Evolutionary conservation across 441 rosid species (phyloP).

Genomic region (Adansonia gregorii): DNA sequence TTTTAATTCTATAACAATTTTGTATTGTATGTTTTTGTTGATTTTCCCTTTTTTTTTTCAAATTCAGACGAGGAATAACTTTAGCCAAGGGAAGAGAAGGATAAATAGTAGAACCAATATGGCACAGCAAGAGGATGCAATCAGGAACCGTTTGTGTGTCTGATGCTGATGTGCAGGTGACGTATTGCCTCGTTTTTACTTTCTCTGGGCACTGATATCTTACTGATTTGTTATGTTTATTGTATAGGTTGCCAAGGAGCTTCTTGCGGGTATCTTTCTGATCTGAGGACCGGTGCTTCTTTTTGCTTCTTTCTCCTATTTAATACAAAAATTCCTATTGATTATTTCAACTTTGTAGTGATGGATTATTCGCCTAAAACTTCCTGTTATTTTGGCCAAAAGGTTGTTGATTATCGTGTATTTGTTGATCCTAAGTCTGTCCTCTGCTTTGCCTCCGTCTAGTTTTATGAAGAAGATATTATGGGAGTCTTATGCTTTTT

Average conservation of each 20-base stretch:
- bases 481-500: conserved; percentile 11
- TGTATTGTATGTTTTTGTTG: conserved; percentile 6
- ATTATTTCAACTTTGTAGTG: neutral
- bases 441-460: conserved; percentile 86
- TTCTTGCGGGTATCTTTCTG: conserved; percentile 83
- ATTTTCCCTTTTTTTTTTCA: neutral
- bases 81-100: conserved; percentile 67
- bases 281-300: conserved; percentile 78
- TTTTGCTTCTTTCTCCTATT: conserved; percentile 17
- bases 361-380: conserved; percentile 15
- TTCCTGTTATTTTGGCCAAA: conserved; percentile 26
- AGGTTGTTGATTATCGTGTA: conserved; percentile 94
- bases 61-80: conserved; percentile 64
- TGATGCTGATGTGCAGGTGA: conserved; percentile 86
- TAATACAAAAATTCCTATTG: conserved; percentile 2
- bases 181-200: conserved; percentile 12
- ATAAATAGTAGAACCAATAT: conserved; percentile 70
- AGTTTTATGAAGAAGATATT: conserved; percentile 85
- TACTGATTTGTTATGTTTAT: conserved; percentile 18
- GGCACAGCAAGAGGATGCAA: conserved; percentile 87
- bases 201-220: conserved; percentile 16
- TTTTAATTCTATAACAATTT: conserved; percentile 1
- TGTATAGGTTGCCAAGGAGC: conserved; percentile 85
- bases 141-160: conserved; percentile 93
- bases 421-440: conserved; percentile 93